Evolutionary conservation across 2,329 filamentous ascomycete genomes (phyloP).

Genomic region (Rhynchosporium graminicola): DNA sequence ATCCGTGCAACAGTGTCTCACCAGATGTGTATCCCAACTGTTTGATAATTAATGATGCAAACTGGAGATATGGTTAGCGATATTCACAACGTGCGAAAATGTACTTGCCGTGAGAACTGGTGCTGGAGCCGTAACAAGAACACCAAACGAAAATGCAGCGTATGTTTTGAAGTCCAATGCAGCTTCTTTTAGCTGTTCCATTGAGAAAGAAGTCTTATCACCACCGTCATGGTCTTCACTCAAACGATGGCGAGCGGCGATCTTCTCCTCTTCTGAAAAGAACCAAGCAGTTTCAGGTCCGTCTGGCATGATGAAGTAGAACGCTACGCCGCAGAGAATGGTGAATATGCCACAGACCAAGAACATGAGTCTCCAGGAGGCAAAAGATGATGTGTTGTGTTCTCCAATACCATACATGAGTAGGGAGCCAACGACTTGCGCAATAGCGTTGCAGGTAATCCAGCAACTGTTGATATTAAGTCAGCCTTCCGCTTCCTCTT

Average conservation of each 20-base stretch:
- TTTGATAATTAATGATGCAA: slow-evolving; percentile 52
- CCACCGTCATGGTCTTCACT: slow-evolving; percentile 44
- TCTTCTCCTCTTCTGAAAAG: slow-evolving; percentile 46
- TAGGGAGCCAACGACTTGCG: slow-evolving; percentile 48
- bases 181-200: slow-evolving; percentile 41
- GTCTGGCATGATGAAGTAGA: slow-evolving; percentile 50
- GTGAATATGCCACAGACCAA: slow-evolving; percentile 53
- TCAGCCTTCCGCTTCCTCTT: slow-evolving; percentile 50
- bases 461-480: slow-evolving; percentile 52
- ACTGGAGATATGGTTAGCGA: slow-evolving; percentile 37
- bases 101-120: slow-evolving; percentile 45
- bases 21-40: slow-evolving; percentile 47
- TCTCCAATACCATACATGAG: slow-evolving; percentile 55
- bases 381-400: slow-evolving; percentile 43
- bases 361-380: slow-evolving; percentile 51
- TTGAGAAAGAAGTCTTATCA: slow-evolving; percentile 48
- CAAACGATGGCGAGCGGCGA: slow-evolving; percentile 44
- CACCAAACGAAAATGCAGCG: slow-evolving; percentile 48
- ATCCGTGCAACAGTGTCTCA: slow-evolving; percentile 49
- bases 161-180: slow-evolving; percentile 48
- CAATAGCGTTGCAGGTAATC: slow-evolving; percentile 60
- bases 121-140: slow-evolving; percentile 49
- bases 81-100: not conserved
- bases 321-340: slow-evolving; percentile 45
- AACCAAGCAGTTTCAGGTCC: slow-evolving; percentile 53